Percentiles rank a stretch among this genome's conserved stretches.
Conservation (phyloP, 1,139 yeast genomes). For the Saccharomyces hybrid region DNA sequence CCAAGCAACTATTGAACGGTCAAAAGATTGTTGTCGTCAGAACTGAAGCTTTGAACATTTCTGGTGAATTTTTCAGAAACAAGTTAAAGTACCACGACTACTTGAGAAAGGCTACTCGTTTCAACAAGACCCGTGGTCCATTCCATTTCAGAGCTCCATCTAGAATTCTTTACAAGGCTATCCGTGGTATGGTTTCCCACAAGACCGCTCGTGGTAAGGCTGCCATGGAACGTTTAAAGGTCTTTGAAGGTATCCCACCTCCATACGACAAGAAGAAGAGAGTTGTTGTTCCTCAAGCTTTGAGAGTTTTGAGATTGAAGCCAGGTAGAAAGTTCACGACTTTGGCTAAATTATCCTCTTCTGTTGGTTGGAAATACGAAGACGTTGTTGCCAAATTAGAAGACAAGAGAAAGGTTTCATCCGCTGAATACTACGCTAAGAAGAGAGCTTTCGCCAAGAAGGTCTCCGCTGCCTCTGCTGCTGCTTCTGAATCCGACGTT, state of each 20-base stretch:
- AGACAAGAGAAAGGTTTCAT: slow-evolving; percentile 99
- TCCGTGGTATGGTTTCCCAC: slow-evolving; percentile 99
- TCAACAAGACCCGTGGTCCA: slow-evolving; percentile 98
- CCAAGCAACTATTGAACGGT: slow-evolving; percentile 97
- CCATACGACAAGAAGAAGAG: slow-evolving; percentile 99
- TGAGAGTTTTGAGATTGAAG: slow-evolving; percentile 98
- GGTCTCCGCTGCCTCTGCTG: slow-evolving; percentile 76
- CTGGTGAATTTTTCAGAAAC: slow-evolving; percentile 99
- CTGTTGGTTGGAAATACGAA: slow-evolving; percentile 99
- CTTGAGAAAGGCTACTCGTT: slow-evolving; percentile 98
- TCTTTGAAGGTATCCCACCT: slow-evolving; percentile 99
- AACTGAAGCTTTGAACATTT: slow-evolving; percentile 96
- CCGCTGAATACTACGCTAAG: slow-evolving; percentile 98
- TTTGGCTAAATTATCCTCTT: slow-evolving; percentile 89
- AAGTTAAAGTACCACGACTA: slow-evolving; percentile 99
- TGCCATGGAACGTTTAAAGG: slow-evolving; percentile 98
- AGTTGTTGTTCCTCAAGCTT: slow-evolving; percentile 99
- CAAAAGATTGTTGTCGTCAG: slow-evolving; percentile 97
- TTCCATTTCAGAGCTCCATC: slow-evolving; percentile 99
- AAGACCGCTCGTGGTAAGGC: slow-evolving; percentile 99
- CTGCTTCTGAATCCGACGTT: slow-evolving; percentile 63
- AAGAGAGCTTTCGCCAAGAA: slow-evolving; percentile 95
- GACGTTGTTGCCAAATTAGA: slow-evolving; percentile 95
- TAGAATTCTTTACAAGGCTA: slow-evolving; percentile 98
- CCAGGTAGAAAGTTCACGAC: slow-evolving; percentile 99